phyloP scores from a whole-genome alignment of 768 basidiomycete genomes.

The Brasilioporus rufonigricans region DNA sequence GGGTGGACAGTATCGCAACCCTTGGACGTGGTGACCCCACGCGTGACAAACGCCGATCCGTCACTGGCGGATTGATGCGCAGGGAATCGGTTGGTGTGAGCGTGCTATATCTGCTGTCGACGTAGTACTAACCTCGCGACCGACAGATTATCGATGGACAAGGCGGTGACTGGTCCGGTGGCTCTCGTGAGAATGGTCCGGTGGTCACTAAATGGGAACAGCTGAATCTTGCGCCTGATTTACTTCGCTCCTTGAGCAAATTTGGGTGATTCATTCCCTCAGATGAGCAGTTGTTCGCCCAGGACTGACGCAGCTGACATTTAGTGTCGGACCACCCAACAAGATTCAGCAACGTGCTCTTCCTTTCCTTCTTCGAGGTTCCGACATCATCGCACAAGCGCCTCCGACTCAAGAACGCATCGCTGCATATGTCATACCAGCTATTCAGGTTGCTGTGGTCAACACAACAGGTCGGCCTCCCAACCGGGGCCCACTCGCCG shows the following conservation, averaged over 20 bases:
- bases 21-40: conserved; percentile 38
- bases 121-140: conserved; percentile 17
- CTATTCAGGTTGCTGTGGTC: conserved; percentile 77
- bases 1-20: conserved; percentile 42
- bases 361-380: conserved; percentile 89
- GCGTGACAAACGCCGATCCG: conserved; percentile 76
- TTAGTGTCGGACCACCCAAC: conserved; percentile 93
- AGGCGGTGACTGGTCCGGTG: conserved; percentile 52
- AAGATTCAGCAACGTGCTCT: conserved; percentile 98
- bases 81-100: conserved; percentile 76
- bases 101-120: conserved; percentile 13
- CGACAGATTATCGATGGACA: conserved; percentile 54
- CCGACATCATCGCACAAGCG: conserved; percentile 98
- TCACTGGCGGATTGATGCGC: conserved; percentile 57
- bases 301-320: conserved; percentile 12
- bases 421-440: conserved; percentile 93
- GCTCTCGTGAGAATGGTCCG: conserved; percentile 70
- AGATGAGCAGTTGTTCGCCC: conserved; percentile 2
- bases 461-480: conserved; percentile 54
- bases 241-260: conserved; percentile 84
- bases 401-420: conserved; percentile 98
- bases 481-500: conserved; percentile 74
- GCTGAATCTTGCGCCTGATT: conserved; percentile 77
- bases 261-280: conserved; percentile 70
- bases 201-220: conserved; percentile 97